Evolutionary conservation across 176 grass and related monocot species (phyloP).

Genomic region (Pontederia paniculata): DNA sequence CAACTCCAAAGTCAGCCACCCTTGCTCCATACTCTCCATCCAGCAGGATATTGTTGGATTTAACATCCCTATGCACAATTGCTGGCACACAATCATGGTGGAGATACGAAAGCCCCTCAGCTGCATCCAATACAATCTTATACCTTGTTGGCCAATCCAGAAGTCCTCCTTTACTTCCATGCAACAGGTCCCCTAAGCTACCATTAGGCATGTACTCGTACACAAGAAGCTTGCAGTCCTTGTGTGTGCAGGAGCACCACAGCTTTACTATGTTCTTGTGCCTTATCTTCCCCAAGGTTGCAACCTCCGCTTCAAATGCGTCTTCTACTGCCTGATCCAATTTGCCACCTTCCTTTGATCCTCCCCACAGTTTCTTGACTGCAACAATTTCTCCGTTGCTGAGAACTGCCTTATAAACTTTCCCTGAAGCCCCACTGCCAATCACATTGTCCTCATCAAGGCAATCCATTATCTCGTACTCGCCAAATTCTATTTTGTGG

Average conservation of each 20-base stretch:
- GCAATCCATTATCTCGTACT: constrained; percentile 72
- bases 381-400: constrained; percentile 65
- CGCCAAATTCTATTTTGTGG: constrained; percentile 83
- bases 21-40: constrained; percentile 57
- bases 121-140: constrained; percentile 59
- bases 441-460: constrained; percentile 81
- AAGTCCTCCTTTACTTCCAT: constrained; percentile 41
- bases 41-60: constrained; percentile 86
- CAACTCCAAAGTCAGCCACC: constrained; percentile 68
- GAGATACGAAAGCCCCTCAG: constrained; percentile 74
- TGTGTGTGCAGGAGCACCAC: constrained; percentile 65
- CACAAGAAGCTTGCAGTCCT: constrained; percentile 63
- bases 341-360: constrained; percentile 4
- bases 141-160: constrained; percentile 57
- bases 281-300: constrained; percentile 79
- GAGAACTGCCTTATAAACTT: constrained; percentile 82
- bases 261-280: constrained; percentile 98
- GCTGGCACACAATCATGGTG: constrained; percentile 83
- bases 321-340: constrained; percentile 11
- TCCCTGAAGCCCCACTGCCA: constrained; percentile 63
- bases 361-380: constrained; percentile 63
- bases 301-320: constrained; percentile 74
- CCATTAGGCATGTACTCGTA: constrained; percentile 90
- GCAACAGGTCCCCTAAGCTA: constrained; percentile 57
- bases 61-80: constrained; percentile 86